These are phyloP conservation scores for Brasenia schreberi DNA, from an alignment of 164 flowering plant genomes.

Conservation along the genomic window DNA sequence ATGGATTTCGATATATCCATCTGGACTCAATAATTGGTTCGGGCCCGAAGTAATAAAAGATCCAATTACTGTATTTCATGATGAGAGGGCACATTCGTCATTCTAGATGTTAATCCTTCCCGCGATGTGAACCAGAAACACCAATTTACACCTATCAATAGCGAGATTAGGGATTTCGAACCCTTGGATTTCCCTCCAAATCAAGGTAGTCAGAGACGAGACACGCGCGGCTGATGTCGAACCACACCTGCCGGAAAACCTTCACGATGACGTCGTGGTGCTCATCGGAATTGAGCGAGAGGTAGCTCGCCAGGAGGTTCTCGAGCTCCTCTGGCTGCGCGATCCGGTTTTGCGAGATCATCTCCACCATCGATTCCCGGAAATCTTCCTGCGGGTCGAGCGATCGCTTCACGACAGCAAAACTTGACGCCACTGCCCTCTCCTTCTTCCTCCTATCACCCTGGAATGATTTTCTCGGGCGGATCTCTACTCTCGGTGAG, in stretches of 20 bases:
- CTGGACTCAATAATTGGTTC: no score
- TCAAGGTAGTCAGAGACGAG: conserved; percentile 3
- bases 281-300: conserved; percentile 57
- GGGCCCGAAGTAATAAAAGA: no score
- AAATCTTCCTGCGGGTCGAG: conserved; percentile 60
- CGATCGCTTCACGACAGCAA: conserved; percentile 64
- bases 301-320: conserved; percentile 74
- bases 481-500: conserved; percentile 46
- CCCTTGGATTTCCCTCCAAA: neutral
- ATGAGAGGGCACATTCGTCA: no score
- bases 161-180: neutral
- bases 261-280: conserved; percentile 72
- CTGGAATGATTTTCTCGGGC: conserved; percentile 56
- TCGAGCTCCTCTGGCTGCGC: conserved; percentile 52
- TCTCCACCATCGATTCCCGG: conserved; percentile 83
- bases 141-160: no score
- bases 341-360: conserved; percentile 56
- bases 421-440: conserved; percentile 29
- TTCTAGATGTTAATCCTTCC: no score
- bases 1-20: no score
- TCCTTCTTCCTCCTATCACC: conserved; percentile 5
- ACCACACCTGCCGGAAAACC: conserved; percentile 71
- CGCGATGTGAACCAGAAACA: no score
- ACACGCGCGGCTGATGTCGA: conserved; percentile 27
- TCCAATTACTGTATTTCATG: no score